Base-by-base conservation (phyloP, 140 eudicot species). In the Bidens hawaiensis region DNA sequence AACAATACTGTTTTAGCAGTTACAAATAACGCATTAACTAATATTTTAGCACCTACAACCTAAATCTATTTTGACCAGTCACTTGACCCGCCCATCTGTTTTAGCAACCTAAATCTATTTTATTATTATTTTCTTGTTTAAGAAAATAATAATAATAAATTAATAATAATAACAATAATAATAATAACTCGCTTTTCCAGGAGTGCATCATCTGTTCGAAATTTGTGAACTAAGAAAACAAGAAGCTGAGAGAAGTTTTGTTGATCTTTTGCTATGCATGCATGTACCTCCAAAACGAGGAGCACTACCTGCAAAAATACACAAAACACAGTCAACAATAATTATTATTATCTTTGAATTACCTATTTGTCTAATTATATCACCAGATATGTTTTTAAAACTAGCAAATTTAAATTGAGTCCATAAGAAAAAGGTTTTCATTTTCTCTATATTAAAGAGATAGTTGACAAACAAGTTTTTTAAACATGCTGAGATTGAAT, bases 261-360 rank as follows among this genome's bases (percentile, higher is more conserved):
- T 27, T 78, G 78, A 55, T 87, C 98, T 75, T 76, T 70, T 17
- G 98, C 98, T 59, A 91, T 87, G 80, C 96, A 85, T 46, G 98
- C 98, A 66, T 84, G 98, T 47, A 91, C 98, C 80, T 91, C 91
- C 64, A 91, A 83, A 57, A 84, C 98, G 79, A 87, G 72, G 24
- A 91, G 94, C 66, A 91, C 98, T 28, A 91, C 98, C 98, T 91
- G 23, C 52, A 46, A 46, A 41, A 46, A 46, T 46, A 12, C 52
- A 17, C 4, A 0, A 46, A 6, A 46, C 52, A 46, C 52, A 46
- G 17, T 46, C 52, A 17, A 48, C 8, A 19, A 48, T 11, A 5
- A 19, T 19, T 21, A 48, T 48, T 19, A 9, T 10, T 8, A 48
- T 26, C 8, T 48, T 21, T 48, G 27, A 48, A 9, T 19, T 41